Conservation (phyloP, 2,329 filamentous ascomycete genomes). For the Neonectria magnoliae region DNA sequence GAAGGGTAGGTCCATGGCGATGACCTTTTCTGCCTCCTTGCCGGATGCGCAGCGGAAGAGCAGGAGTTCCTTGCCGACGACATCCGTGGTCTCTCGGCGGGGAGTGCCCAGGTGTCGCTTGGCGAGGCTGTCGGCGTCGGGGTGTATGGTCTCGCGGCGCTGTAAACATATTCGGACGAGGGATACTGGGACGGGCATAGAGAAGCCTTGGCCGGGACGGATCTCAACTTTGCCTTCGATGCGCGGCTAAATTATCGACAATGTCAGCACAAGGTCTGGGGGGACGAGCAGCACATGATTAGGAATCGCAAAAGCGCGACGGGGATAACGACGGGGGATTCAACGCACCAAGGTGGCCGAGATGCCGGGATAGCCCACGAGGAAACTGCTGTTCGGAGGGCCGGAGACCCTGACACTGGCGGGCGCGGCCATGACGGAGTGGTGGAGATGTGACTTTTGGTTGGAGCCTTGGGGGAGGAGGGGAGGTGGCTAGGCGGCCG, state of each 20-base stretch:
- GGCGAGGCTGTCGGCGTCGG: slow-evolving; percentile 91
- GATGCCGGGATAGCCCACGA: slow-evolving; percentile 97
- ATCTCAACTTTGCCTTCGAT: slow-evolving; percentile 99
- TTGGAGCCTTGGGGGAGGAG: slow-evolving; percentile 16
- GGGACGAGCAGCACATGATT: slow-evolving; percentile 13
- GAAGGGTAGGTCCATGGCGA: slow-evolving; percentile 97
- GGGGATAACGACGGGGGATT: slow-evolving; percentile 14
- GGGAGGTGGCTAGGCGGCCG: slow-evolving; percentile 26
- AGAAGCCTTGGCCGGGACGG: slow-evolving; percentile 83
- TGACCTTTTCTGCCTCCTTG: slow-evolving; percentile 85
- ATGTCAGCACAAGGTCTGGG: slow-evolving; percentile 33
- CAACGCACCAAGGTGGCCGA: slow-evolving; percentile 90
- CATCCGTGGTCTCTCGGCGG: slow-evolving; percentile 88
- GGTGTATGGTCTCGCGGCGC: slow-evolving; percentile 94
- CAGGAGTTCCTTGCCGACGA: slow-evolving; percentile 95
- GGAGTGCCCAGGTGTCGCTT: slow-evolving; percentile 92
- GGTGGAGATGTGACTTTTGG: slow-evolving; percentile 17
- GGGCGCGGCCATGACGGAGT: slow-evolving; percentile 42
- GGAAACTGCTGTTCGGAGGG: slow-evolving; percentile 94
- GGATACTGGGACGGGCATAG: slow-evolving; percentile 89
- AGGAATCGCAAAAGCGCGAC: slow-evolving; percentile 25
- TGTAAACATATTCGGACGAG: slow-evolving; percentile 95
- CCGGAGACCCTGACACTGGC: slow-evolving; percentile 88
- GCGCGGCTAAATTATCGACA: slow-evolving; percentile 71
- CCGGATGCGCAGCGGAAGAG: slow-evolving; percentile 87